Base-by-base conservation (phyloP, 2,329 filamentous ascomycete species). In the Coniochaeta sp. region DNA sequence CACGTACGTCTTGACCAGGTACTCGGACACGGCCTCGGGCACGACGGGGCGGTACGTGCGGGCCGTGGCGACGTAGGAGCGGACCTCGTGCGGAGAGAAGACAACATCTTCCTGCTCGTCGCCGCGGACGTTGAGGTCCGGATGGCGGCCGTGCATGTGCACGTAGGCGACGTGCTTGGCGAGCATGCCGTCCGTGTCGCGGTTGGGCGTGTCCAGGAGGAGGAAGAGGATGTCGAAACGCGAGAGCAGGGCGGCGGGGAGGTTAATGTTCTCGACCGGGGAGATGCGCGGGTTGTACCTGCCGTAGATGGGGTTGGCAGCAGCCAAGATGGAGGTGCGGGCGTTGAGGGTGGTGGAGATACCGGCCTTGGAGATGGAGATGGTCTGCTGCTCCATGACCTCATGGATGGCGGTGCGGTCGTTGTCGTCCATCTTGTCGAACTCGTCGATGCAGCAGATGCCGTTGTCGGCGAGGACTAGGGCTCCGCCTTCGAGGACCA, bases 181-280 rank as follows among this genome's bases (percentile, higher is more conserved):
- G 24, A 99, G 85, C 75, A 96, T 91, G 70, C 96, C 92, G 70
- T 99, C 95, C 0, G 85, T 83, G 66, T 99, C 95, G 64, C 92
- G 89, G 19, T 87, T 88, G 2, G 95, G 93, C 40, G 91, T 96
- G 78, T 99, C 95, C 61, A 99, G 89, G 68, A 99, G 93, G 55
- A 99, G 82, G 82, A 98, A 99, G 66, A 99, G 85, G 66, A 99
- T 84, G 73, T 99, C 95, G 76, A 99, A 99, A 84, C 95, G 91
- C 62, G 93, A 97, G 59, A 99, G 85, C 22, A 99, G 85, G 22
- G 95, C 95, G 19, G 95, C 95, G n/a, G 95, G 95, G 44, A 99
- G 87, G 75, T 99, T 99, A 77, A 99, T 99, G 75, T 99, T 99
- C 75, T 99, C 95, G 28, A 99, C 93, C 0, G 95, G 95, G 0